These are phyloP conservation scores for Penicillium roqueforti DNA, from an alignment of 495 filamentous ascomycete species.

Conservation along the genomic window DNA sequence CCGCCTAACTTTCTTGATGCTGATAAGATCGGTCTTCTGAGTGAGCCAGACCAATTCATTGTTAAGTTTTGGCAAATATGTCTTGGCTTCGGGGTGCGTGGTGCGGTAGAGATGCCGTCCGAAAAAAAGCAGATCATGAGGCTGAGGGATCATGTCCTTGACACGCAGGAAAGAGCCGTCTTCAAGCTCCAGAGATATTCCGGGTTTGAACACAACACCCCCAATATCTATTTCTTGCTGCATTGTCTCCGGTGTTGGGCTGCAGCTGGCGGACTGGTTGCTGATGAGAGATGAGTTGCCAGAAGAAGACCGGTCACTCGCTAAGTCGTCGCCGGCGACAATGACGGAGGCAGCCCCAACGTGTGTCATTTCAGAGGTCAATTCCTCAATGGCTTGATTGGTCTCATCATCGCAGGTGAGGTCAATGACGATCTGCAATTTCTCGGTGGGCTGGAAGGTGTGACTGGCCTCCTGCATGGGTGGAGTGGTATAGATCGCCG, in stretches of 20 bases:
- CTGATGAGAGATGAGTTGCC: neutral
- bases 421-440: neutral
- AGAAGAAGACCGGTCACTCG: neutral
- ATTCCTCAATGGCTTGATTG: neutral
- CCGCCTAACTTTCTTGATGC: slow-evolving; percentile 17
- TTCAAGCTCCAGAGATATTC: slow-evolving; percentile 14
- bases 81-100: neutral
- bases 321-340: neutral
- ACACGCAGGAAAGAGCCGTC: slow-evolving; percentile 16
- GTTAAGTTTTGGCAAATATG: slow-evolving; percentile 2
- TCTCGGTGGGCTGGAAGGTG: neutral
- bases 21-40: neutral
- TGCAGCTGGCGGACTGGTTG: neutral
- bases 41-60: slow-evolving; percentile 12
- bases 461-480: neutral
- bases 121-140: neutral
- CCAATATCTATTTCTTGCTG: neutral
- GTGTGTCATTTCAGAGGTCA: neutral
- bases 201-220: slow-evolving; percentile 1
- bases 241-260: neutral
- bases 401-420: neutral
- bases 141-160: neutral
- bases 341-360: neutral
- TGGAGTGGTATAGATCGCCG: neutral
- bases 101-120: slow-evolving; percentile 8